Percentiles rank a stretch among this genome's conserved stretches.
Evolutionary conservation across 1,139 yeast species (phyloP).

Genomic region (Geotrichum citri-aurantii): DNA sequence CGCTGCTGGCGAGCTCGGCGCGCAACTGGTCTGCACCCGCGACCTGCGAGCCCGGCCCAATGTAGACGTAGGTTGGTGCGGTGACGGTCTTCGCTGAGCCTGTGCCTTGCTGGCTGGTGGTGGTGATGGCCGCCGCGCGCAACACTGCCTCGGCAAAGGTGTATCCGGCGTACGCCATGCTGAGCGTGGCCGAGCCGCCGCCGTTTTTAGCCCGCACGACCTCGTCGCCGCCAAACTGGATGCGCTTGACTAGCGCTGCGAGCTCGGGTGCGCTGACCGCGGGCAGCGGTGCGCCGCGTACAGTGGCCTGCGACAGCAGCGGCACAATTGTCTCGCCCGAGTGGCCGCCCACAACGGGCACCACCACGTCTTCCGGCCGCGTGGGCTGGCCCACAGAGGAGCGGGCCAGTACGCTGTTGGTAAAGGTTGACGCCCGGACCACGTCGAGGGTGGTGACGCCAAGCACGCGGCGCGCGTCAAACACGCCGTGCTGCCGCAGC

Average conservation of each 20-base stretch:
- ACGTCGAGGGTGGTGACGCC: constrained; percentile 93
- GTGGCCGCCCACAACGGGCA: constrained; percentile 95
- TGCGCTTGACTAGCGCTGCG: constrained; percentile 73
- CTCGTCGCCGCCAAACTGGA: constrained; percentile 97
- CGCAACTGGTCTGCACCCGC: neutral
- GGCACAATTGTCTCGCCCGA: constrained; percentile 95
- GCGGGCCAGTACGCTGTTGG: constrained; percentile 74
- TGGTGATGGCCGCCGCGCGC: neutral
- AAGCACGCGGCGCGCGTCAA: constrained; percentile 73
- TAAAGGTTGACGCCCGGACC: constrained; percentile 82
- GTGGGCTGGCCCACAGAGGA: constrained; percentile 77
- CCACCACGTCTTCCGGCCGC: constrained; percentile 59
- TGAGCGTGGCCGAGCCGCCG: constrained; percentile 87
- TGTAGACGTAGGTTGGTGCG: neutral
- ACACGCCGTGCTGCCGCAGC: constrained; percentile 64
- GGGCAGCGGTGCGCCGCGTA: constrained; percentile 35
- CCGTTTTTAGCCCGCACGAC: constrained; percentile 95
- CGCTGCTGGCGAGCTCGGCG: neutral
- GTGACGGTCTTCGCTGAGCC: neutral
- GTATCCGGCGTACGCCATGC: constrained; percentile 96
- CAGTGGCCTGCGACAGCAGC: constrained; percentile 58
- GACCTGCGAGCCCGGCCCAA: neutral
- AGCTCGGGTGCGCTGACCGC: constrained; percentile 58
- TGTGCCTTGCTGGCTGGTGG: too few species aligned
- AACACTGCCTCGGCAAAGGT: constrained; percentile 65